A percentile compares a stretch with the other conserved stretches of the same genome.
These are phyloP conservation scores for Malania oleifera DNA, from an alignment of 164 flowering plant species.

Conservation along the genomic window DNA sequence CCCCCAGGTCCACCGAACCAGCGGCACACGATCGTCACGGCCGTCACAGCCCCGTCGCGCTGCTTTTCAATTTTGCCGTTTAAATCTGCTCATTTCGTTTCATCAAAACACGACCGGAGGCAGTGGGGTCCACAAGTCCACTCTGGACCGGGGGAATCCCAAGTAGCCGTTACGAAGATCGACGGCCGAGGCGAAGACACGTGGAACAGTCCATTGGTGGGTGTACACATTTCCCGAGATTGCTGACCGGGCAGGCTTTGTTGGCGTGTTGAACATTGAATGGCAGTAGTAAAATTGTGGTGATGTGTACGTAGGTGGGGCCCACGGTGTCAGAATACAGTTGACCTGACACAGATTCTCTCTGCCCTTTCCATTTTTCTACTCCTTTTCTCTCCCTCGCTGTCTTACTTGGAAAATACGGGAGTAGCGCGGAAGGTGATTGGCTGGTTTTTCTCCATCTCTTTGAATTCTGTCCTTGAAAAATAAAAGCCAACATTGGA, in stretches of 20 bases:
- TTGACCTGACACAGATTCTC: slow-evolving; percentile 22
- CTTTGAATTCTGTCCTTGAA: too few relatives aligned
- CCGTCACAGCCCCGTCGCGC: too few relatives aligned
- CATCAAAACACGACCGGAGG: neutral
- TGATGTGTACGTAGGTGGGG: slow-evolving; percentile 2
- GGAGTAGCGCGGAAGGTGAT: too few relatives aligned
- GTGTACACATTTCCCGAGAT: slow-evolving; percentile 13
- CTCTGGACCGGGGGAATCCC: slow-evolving; percentile 7
- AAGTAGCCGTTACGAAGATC: neutral
- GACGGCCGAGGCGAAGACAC: neutral
- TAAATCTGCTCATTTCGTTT: too few relatives aligned
- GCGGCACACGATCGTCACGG: too few relatives aligned
- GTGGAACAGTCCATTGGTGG: neutral
- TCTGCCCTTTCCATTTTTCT: slow-evolving; percentile 1
- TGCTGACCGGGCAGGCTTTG: slow-evolving; percentile 11
- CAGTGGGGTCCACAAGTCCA: slow-evolving; percentile 11
- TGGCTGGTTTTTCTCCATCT: too few relatives aligned
- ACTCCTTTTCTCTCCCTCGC: too few relatives aligned
- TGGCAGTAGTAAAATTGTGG: neutral
- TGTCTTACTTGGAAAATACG: too few relatives aligned
- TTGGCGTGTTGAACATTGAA: too few relatives aligned
- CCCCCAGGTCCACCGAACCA: too few relatives aligned
- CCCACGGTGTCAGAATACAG: slow-evolving; percentile 8
- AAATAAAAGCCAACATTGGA: too few relatives aligned
- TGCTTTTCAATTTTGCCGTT: too few relatives aligned